Conservation (phyloP, 805 yeast genomes). For the Metschnikowia baotianmanensis region DNA sequence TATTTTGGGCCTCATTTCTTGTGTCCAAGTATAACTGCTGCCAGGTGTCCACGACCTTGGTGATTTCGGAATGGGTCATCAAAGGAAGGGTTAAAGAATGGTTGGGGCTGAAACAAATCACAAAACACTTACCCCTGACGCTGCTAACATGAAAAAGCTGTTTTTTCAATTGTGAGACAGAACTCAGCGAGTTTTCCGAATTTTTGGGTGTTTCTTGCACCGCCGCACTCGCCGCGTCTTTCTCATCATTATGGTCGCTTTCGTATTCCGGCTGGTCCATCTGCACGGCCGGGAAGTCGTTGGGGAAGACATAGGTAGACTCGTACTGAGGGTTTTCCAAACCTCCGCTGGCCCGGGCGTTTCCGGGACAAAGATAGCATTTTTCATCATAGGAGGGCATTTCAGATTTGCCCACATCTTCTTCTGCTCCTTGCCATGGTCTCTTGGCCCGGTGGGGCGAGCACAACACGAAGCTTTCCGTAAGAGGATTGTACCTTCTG, state of each 20-base stretch:
- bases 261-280: conserved; percentile 50
- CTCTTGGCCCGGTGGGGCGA: conserved; percentile 77
- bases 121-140: conserved; percentile 66
- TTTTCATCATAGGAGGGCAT: conserved; percentile 59
- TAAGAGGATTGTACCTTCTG: conserved; percentile 66
- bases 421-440: conserved; percentile 80
- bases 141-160: conserved; percentile 54
- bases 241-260: background rate
- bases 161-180: conserved; percentile 28
- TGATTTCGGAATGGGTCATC: conserved; percentile 47
- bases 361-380: conserved; percentile 74
- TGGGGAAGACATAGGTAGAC: conserved; percentile 57
- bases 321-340: conserved; percentile 52
- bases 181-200: no score
- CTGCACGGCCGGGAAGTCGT: conserved; percentile 71
- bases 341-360: conserved; percentile 60
- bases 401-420: conserved; percentile 39
- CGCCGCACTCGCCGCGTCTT: no score
- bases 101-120: conserved; percentile 69
- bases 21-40: conserved; percentile 47
- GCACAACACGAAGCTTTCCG: conserved; percentile 66
- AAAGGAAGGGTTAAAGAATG: conserved; percentile 66
- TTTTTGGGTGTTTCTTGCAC: no score
- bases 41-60: conserved; percentile 60
- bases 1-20: conserved; percentile 32